These are phyloP conservation scores for Populus ilicifolia DNA, from an alignment of 345 rosid species.

Conservation along the genomic window DNA sequence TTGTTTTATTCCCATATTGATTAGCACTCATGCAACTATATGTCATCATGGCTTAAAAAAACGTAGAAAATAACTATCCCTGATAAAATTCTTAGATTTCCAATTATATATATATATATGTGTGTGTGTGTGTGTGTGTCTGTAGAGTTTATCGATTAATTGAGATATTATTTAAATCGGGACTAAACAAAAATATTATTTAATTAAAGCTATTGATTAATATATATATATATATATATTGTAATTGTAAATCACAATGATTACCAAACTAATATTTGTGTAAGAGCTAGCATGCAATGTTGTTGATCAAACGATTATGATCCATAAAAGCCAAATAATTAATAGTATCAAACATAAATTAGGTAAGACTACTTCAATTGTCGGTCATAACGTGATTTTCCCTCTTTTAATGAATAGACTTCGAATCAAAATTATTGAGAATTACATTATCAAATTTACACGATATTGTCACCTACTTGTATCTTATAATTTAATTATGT, in stretches of 20 bases:
- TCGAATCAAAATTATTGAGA: constrained; percentile 3
- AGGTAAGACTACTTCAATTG: constrained; percentile 3
- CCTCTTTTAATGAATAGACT: background rate
- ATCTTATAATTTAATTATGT: constrained; percentile 23
- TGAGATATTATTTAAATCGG: too few relatives aligned
- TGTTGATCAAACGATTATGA: background rate
- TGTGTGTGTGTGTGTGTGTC: too few relatives aligned
- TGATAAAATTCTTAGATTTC: too few relatives aligned
- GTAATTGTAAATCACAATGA: background rate
- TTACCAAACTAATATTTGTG: background rate
- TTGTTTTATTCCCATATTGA: background rate
- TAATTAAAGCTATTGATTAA: too few relatives aligned
- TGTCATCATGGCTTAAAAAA: too few relatives aligned
- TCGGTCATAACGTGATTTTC: constrained; percentile 1
- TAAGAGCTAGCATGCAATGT: too few relatives aligned
- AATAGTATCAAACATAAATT: background rate
- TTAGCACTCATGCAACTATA: background rate
- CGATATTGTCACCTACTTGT: background rate
- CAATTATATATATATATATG: too few relatives aligned
- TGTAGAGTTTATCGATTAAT: too few relatives aligned
- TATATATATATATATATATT: too few relatives aligned
- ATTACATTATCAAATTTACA: background rate
- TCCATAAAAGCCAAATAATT: background rate
- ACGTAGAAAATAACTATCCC: too few relatives aligned
- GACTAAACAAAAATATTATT: too few relatives aligned